Conservation (phyloP, 306 rosid genomes). For the Pterocarpus macrocarpus region DNA sequence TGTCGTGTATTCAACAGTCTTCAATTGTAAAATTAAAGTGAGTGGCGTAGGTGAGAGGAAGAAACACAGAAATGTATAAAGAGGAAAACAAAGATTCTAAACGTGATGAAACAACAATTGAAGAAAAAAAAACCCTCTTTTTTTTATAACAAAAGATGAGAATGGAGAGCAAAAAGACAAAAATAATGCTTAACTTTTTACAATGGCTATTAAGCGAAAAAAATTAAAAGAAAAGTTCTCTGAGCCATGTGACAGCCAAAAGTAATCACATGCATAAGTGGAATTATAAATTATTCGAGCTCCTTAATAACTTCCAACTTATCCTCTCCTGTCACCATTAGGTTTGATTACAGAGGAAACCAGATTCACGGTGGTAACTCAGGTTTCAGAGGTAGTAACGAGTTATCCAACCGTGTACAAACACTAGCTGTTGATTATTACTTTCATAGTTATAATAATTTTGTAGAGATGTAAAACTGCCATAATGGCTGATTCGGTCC, state of each 20-base stretch:
- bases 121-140: neutral
- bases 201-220: neutral
- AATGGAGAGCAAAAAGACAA: too few species aligned
- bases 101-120: neutral
- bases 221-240: neutral
- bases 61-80: neutral
- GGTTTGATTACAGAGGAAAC: too few species aligned
- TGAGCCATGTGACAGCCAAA: neutral
- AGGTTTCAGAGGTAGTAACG: too few species aligned
- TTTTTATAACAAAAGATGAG: neutral
- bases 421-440: too few species aligned
- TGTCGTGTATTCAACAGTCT: neutral
- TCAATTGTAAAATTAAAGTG: neutral
- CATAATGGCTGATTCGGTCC: too few species aligned
- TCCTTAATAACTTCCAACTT: too few species aligned
- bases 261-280: neutral
- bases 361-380: too few species aligned
- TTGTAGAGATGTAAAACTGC: too few species aligned
- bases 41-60: neutral
- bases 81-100: neutral
- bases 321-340: too few species aligned
- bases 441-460: too few species aligned
- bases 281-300: neutral
- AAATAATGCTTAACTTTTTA: too few species aligned
- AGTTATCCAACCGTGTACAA: too few species aligned